Evolutionary conservation across 768 basidiomycete genomes (phyloP).

Genomic region (Agrocybe chaxingu): DNA sequence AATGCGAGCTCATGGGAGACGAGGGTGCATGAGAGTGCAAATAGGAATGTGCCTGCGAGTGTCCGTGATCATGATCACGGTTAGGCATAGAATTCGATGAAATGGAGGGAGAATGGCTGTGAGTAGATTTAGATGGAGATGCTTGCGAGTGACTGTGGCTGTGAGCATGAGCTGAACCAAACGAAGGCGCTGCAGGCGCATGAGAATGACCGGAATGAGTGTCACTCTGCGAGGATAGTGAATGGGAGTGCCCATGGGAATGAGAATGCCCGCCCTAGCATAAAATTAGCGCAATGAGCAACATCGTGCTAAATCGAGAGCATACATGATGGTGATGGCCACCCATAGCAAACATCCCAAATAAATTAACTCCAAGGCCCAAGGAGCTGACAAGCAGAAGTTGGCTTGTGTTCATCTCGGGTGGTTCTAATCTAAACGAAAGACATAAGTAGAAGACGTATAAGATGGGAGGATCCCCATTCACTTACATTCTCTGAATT

Average conservation of each 20-base stretch:
- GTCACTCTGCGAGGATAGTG: constrained; percentile 8
- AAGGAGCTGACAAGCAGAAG: constrained; percentile 84
- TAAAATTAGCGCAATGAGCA: constrained; percentile 1
- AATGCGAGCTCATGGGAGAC: constrained; percentile 18
- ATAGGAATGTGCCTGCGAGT: constrained; percentile 24
- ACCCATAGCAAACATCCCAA: constrained; percentile 99
- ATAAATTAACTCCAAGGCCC: constrained; percentile 91
- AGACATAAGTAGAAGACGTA: neutral
- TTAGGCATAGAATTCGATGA: constrained; percentile 23
- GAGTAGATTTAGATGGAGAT: neutral
- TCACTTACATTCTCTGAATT: constrained; percentile 81
- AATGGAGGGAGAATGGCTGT: constrained; percentile 23
- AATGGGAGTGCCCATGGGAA: constrained; percentile 18
- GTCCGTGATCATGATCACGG: constrained; percentile 22
- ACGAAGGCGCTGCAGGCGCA: constrained; percentile 12
- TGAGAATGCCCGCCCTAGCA: constrained; percentile 53
- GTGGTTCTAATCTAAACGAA: constrained; percentile 72
- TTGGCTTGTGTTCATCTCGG: constrained; percentile 97
- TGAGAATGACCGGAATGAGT: constrained; percentile 33
- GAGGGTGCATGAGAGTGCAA: constrained; percentile 21
- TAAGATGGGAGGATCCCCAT: neutral
- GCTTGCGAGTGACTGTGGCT: constrained; percentile 14
- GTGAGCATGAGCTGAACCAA: constrained; percentile 9
- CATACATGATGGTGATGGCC: constrained; percentile 86
- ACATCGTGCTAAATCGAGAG: constrained; percentile 10